Evolutionary conservation across 1,284 basidiomycete species (phyloP), one percentile per base, ranked within the genome.

Genomic region (Meira nashicola): DNA sequence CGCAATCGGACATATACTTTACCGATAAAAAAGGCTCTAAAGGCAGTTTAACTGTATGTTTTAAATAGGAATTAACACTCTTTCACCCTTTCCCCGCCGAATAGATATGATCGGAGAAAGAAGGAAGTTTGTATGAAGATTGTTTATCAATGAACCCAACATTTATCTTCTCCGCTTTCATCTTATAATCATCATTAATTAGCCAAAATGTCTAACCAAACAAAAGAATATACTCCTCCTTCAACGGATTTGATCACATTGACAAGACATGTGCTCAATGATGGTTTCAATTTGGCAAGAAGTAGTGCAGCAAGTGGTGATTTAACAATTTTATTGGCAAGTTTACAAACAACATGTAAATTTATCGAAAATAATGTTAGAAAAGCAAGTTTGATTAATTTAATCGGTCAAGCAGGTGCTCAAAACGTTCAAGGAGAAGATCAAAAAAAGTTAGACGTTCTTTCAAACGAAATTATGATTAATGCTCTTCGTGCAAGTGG

Each of bases 391-490:
- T 83, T 99, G 68, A 96, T 98, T 82, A 98, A 99, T 80, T 85
- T 99, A 89, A 88, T 98, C 71, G 95, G 95, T 39, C 84, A 93
- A 19, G 95, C 95, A 11, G 95, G 95, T 19, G 90, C 93, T 76
- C 89, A 89, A 49, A 99, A 98, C 78, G 89, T 95, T 12, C 92
- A 95, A 80, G 95, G 95, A 52, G 95, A 98, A 80, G 95, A 97
- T 79, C 95, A 99, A 83, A 99, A 99, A 85, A 99, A 99, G 82
- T 84, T 99, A 59, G 94, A 97, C 78, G 89, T 97, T 19, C 84
- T 98, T 54, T 90, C 92, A 21, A 98, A 99, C 80, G 93, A 99
- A 79, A 98, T 98, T 84, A 98, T 99, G 95, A 86, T 98, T 79
- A 98, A 97, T 63, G 76, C 79, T 38, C 84, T 97, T 47, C 84